Evolutionary conservation across 2,329 filamentous ascomycete genomes (phyloP).

Genomic region (Plectosphaerella plurivora): DNA sequence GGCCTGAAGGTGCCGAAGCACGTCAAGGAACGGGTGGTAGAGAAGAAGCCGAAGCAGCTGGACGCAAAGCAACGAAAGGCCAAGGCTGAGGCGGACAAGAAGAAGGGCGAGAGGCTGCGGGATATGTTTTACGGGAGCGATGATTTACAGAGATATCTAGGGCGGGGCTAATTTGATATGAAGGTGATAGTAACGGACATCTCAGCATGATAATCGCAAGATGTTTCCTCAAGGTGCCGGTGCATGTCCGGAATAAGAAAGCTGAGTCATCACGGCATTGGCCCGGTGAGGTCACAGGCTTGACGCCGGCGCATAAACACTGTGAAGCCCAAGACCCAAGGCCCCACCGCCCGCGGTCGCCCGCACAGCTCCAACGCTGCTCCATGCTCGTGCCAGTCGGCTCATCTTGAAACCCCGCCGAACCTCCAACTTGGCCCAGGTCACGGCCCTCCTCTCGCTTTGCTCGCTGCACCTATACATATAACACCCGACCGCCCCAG

Average conservation of each 20-base stretch:
- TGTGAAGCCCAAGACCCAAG: no score
- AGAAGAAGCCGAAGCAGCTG: conserved; percentile 43
- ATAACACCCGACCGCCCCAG: neutral
- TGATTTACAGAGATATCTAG: conserved; percentile 73
- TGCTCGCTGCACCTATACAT: neutral
- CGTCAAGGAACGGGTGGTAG: conserved; percentile 32
- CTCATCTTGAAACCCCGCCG: conserved; percentile 26
- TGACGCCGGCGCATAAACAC: no score
- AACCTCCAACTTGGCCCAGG: conserved; percentile 6
- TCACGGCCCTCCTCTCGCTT: neutral
- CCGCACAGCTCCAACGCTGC: neutral
- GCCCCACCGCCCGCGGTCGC: neutral
- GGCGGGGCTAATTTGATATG: conserved; percentile 18
- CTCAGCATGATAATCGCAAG: no score
- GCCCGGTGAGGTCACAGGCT: no score
- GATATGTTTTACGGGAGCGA: conserved; percentile 69
- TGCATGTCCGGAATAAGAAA: no score
- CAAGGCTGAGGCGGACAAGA: conserved; percentile 56
- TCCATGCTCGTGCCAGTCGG: neutral
- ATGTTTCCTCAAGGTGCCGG: no score
- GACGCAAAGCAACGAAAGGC: conserved; percentile 68
- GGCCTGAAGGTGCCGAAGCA: conserved; percentile 47
- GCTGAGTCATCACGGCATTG: no score
- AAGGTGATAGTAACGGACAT: conserved; percentile 1
- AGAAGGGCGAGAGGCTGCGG: conserved; percentile 58